Conservation (phyloP, 331 rosid species). For the Phaseolus coccineus region DNA sequence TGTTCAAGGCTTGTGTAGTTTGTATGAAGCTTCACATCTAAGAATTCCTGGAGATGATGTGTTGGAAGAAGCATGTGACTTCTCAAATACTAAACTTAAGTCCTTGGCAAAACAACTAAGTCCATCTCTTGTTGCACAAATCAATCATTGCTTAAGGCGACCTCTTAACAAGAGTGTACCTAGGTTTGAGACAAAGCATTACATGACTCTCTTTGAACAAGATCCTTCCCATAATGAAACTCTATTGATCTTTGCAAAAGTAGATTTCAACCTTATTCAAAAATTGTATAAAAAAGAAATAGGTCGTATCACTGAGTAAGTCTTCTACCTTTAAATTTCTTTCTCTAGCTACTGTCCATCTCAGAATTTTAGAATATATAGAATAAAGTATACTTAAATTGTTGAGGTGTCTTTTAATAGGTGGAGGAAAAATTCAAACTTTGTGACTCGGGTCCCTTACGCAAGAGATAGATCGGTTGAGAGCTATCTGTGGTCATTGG, state of each 20-base stretch:
- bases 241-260: conserved; percentile 45
- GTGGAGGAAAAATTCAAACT: conserved; percentile 55
- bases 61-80: conserved; percentile 36
- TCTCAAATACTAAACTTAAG: conserved; percentile 5
- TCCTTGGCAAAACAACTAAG: neutral
- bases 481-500: conserved; percentile 44
- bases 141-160: conserved; percentile 37
- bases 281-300: conserved; percentile 46
- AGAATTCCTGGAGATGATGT: conserved; percentile 31
- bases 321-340: neutral
- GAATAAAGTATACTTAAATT: neutral
- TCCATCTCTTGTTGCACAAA: conserved; percentile 15
- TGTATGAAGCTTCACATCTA: conserved; percentile 52
- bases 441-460: conserved; percentile 40
- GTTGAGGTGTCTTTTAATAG: conserved; percentile 14
- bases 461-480: conserved; percentile 57
- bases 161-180: conserved; percentile 39
- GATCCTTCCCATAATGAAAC: conserved; percentile 13
- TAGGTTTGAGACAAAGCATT: conserved; percentile 39
- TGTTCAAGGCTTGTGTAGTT: conserved; percentile 36
- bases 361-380: neutral
- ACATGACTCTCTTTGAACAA: conserved; percentile 31
- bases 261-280: conserved; percentile 57
- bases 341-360: no score
- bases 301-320: conserved; percentile 36